A percentile compares a stretch with the other conserved stretches of the same genome.
Evolutionary conservation across 75 land plant genomes (phyloP).

Genomic region (Picea glauca): DNA sequence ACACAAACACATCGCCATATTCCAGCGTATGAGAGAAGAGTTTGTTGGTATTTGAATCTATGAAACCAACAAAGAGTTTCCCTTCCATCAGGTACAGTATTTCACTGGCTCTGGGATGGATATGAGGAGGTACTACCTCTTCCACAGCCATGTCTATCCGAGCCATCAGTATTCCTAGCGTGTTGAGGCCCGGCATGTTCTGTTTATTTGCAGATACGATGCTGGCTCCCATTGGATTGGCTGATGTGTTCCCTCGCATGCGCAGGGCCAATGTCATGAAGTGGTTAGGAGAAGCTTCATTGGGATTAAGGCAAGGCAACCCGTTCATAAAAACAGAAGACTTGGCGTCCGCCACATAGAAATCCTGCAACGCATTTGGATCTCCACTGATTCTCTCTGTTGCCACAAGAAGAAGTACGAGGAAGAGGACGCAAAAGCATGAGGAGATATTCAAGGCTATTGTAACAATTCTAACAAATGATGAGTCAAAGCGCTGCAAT

Average conservation of each 20-base stretch:
- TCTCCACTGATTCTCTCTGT: neutral
- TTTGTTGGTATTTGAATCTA: constrained; percentile 12
- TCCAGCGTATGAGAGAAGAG: too few species aligned
- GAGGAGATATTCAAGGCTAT: too few species aligned
- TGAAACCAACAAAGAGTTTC: neutral
- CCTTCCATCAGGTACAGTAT: constrained; percentile 21
- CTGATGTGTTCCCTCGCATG: neutral
- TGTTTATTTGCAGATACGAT: neutral
- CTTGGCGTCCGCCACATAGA: constrained; percentile 18
- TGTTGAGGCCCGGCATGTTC: constrained; percentile 28
- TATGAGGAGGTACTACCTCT: constrained; percentile 18
- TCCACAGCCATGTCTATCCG: constrained; percentile 24
- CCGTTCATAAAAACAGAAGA: neutral
- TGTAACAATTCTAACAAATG: too few species aligned
- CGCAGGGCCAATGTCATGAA: neutral
- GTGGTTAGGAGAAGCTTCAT: neutral
- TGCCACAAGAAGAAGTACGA: too few species aligned
- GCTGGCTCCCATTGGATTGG: neutral
- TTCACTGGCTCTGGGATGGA: constrained; percentile 17
- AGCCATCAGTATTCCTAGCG: constrained; percentile 22
- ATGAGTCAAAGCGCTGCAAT: too few species aligned
- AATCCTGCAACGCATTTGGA: constrained; percentile 17
- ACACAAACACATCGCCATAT: too few species aligned
- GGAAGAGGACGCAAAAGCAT: too few species aligned
- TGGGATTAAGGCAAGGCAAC: too few species aligned